Evolutionary conservation across 2,329 filamentous ascomycete species (phyloP), one percentile per base, ranked within the genome.

Genomic region (Aspergillus quadricinctus): DNA sequence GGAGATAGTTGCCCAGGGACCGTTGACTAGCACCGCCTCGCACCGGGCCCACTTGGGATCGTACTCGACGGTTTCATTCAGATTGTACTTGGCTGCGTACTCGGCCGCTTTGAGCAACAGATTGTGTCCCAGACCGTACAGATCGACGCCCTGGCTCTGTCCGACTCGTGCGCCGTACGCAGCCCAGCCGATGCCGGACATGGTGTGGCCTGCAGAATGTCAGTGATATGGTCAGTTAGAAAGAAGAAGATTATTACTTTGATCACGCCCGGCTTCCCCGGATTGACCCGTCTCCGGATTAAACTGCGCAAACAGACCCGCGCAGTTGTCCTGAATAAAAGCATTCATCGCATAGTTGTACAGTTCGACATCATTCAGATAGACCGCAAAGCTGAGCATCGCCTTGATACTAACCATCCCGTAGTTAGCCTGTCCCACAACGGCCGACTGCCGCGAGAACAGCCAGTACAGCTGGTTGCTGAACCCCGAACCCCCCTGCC

Each of bases 381-480:
- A 78, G 1, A 77, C 73, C 0, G 74, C 72, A 54, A 76, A 78
- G 9, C 59, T 66, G 7, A 77, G 57, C 3, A 77, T 58, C 1
- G 72, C 69, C 53, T 74, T 74, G 52, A 77, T 76, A 50, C 69
- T 74, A 3, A 66, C 70, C 64, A 78, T 72, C 2, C 75, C 75
- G 54, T 78, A 78, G 57, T 77, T 77, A 1, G 74, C 76, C 53
- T 78, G 75, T 0, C 76, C 74, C 51, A 76, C 69, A 5, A 70
- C 69, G 27, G 72, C 67, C 0, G 66, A 69, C 60, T 77, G 75
- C 0, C 70, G 62, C 3, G 72, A 69, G 54, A 78, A 75, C 0
- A 77, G 64, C 72, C 74, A 76, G 57, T 77, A 78, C 1, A 77
- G 62, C 62, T 75, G 72, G 49, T 66, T 74, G 7, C 67, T 68